Base-by-base conservation (phyloP, 148 eudicot species). In the Silene conica region DNA sequence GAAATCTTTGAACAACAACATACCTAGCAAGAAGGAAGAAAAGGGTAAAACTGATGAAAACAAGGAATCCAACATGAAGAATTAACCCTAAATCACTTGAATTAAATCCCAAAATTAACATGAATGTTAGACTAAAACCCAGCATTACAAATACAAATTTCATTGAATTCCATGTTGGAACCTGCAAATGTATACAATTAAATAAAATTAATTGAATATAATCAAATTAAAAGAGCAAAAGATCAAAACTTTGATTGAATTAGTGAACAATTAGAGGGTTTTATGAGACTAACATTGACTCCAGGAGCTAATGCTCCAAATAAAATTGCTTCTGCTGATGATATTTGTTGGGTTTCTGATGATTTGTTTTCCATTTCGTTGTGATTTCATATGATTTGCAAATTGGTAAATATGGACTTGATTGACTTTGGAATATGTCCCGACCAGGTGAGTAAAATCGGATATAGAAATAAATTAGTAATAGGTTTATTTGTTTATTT, bases 261-360 rank as follows among this genome's bases (percentile, higher is more conserved):
- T 23, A 63, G 34, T 5, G 9, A 22, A 13, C 3, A 5, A 38
- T 38, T 38, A 6, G 8, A 6, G 43, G 43, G 43, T 38, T 38
- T 34, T 38, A 38, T 38, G 20, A 19, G 22, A 60, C 82, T 26
- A 58, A 93, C 98, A 75, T 93, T 93, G 77, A 93, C 97, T 34
- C 98, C 98, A 73, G 97, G 91, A 52, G 95, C 97, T 70, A 93
- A 71, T 45, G 93, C 98, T 41, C 98, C 98, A 21, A 86, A 79
- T 56, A 93, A 67, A 13, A 93, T 89, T 59, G 98, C 98, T 72
- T 90, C 72, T 16, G 94, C 88, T 66, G 98, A 78, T 8, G 98
- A 93, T 21, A 84, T 75, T 48, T 82, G 79, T 69, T 84, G 78
- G 31, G 45, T 57, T 15, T 64, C 74, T 9, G 85, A 64, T 63